These are phyloP conservation scores for Cephaloascus fragrans DNA, from an alignment of 805 yeast genomes.

Conservation along the genomic window DNA sequence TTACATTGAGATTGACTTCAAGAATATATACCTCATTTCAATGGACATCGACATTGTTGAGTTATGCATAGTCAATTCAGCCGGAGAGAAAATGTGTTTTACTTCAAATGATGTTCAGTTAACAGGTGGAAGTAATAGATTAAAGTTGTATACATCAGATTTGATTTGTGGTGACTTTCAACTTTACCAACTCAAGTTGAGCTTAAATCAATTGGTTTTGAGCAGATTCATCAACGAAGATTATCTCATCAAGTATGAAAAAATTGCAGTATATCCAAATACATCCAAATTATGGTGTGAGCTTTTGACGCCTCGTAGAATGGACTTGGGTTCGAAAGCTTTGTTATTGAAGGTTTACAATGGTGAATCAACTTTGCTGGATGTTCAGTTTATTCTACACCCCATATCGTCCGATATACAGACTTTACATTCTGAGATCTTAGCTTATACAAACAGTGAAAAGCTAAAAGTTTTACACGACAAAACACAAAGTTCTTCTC, in stretches of 20 bases:
- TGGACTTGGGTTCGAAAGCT: constrained; percentile 18
- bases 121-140: constrained; percentile 5
- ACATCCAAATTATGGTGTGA: constrained; percentile 16
- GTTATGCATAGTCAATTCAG: constrained; percentile 11
- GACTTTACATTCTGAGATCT: neutral
- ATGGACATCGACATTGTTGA: constrained; percentile 12
- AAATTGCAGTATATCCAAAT: constrained; percentile 5
- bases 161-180: constrained; percentile 25
- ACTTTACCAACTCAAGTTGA: constrained; percentile 12
- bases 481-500: neutral
- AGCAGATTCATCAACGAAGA: constrained; percentile 7
- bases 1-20: constrained; percentile 20
- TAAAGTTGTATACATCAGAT: constrained; percentile 12
- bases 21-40: constrained; percentile 16
- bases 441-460: neutral
- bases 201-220: constrained; percentile 13
- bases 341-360: constrained; percentile 15
- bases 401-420: neutral
- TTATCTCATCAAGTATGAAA: constrained; percentile 3
- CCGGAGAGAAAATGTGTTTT: neutral
- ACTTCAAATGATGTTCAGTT: constrained; percentile 1
- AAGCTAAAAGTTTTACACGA: neutral
- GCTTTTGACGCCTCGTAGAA: constrained; percentile 12
- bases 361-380: constrained; percentile 19
- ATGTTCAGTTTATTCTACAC: constrained; percentile 11